Base-by-base conservation (phyloP, 2,329 filamentous ascomycete genomes). In the Claviceps sp. region DNA sequence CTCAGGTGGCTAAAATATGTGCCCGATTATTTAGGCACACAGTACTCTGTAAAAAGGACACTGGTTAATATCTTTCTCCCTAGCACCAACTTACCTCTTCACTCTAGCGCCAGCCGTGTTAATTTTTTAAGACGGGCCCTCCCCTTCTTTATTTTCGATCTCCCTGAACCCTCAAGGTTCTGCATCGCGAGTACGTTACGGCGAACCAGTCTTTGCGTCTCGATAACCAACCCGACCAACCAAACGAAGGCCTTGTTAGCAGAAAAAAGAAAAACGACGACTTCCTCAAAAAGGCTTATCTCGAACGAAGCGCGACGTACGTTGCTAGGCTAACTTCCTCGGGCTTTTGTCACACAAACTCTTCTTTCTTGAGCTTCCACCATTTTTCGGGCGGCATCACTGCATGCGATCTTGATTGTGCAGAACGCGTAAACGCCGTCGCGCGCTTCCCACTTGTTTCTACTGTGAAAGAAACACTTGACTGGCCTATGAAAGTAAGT, bases 1-100 rank as follows among this genome's bases (percentile, higher is more conserved):
- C 26, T 16, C 16, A 4, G 16, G 9, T n/a, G 26, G 9, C 4
- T 8, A 13, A 20, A 34, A 20, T 30, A 30, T 30, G 1, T 41
- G 48, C 48, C 48, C 44, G 48, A 50, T 22, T 50, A 50, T 9
- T 16, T 44, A 50, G 48, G 48, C 48, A 44, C 18, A 18, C 24
- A 43, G 4, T 37, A 22, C 2, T 34, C 30, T 34, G 30, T 34
- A 34, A 34, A 34, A 34, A 34, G 5, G n/a, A 9, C 8, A 4
- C 38, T 43, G 13, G 8, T 48, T 20, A 34, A 34, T 20, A 30
- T 41, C 11, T 30, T 30, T 42, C 24, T 38, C 37, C 37, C 20
- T 34, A 34, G 30, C 30, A 34, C 30, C 9, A 34, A 11, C 30
- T 34, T 16, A 14, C 18, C 44, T 20, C 40, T 20, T 11, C 18